Conservation (phyloP, 768 basidiomycete species). For the Termitomyces sp. region DNA sequence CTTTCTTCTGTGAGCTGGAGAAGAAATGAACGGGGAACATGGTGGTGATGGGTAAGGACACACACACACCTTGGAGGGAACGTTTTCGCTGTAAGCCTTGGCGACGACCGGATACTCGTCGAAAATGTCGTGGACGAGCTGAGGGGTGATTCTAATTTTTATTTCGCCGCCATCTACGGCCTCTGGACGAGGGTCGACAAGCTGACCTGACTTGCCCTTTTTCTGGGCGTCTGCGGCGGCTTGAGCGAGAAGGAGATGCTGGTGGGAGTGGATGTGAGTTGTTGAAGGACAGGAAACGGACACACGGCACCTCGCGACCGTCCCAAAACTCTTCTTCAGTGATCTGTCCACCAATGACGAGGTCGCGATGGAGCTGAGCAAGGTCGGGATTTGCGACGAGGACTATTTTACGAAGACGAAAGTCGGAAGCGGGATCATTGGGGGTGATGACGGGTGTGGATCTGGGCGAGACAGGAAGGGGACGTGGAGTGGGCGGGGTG, state of each 20-base stretch:
- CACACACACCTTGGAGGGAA: slow-evolving; percentile 66
- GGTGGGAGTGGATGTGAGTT: slow-evolving; percentile 13
- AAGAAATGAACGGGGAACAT: neutral
- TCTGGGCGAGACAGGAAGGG: slow-evolving; percentile 51
- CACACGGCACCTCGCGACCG: slow-evolving; percentile 69
- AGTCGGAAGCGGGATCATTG: slow-evolving; percentile 59
- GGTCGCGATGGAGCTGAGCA: slow-evolving; percentile 75
- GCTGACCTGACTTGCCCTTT: slow-evolving; percentile 78
- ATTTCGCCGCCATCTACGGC: slow-evolving; percentile 80
- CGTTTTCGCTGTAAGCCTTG: slow-evolving; percentile 88
- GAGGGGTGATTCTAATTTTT: slow-evolving; percentile 86
- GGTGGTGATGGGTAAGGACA: slow-evolving; percentile 6
- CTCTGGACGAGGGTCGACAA: slow-evolving; percentile 86
- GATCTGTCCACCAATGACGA: slow-evolving; percentile 81
- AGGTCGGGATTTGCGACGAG: slow-evolving; percentile 75
- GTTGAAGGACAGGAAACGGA: slow-evolving; percentile 2
- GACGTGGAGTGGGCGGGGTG: slow-evolving; percentile 20
- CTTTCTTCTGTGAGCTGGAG: slow-evolving; percentile 78
- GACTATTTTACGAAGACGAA: slow-evolving; percentile 72
- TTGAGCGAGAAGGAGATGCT: slow-evolving; percentile 77
- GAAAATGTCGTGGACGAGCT: slow-evolving; percentile 93
- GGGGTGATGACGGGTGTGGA: slow-evolving; percentile 47
- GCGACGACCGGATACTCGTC: slow-evolving; percentile 96
- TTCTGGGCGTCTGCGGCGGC: slow-evolving; percentile 66
- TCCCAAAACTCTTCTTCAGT: slow-evolving; percentile 97